A percentile compares a stretch with the other conserved stretches of the same genome.
phyloP scores from a whole-genome alignment of 225 moss, liverwort and hornwort species.

The Marchantia polymorpha region DNA sequence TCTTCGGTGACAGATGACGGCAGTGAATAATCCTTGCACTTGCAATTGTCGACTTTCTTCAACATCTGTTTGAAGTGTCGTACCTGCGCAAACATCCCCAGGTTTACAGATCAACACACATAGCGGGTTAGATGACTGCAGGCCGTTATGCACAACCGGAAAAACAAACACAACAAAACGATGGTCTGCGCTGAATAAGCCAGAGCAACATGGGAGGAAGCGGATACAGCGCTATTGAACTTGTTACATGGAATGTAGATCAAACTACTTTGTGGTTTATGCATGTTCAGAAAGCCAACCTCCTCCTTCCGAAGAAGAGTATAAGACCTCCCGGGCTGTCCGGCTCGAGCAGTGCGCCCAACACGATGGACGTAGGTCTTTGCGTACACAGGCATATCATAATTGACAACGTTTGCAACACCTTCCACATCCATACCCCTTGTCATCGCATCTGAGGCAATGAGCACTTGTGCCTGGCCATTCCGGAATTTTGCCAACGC shows the following conservation, averaged over 20 bases:
- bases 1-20: slow-evolving; percentile 54
- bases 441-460: slow-evolving; percentile 99
- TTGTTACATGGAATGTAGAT: too few species aligned
- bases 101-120: background rate
- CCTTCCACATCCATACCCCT: slow-evolving; percentile 99
- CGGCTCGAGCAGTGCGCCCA: slow-evolving; percentile 95
- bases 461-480: slow-evolving; percentile 80
- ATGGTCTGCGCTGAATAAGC: too few species aligned
- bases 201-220: too few species aligned
- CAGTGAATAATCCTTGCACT: slow-evolving; percentile 63
- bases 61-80: slow-evolving; percentile 85
- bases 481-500: slow-evolving; percentile 70
- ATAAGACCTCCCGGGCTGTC: slow-evolving; percentile 77
- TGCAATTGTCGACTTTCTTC: slow-evolving; percentile 76
- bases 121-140: too few species aligned
- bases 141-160: too few species aligned
- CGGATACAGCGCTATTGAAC: too few species aligned
- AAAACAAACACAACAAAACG: too few species aligned
- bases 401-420: slow-evolving; percentile 89
- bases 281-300: slow-evolving; percentile 35
- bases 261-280: too few species aligned
- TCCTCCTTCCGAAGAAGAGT: slow-evolving; percentile 85
- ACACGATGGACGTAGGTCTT: slow-evolving; percentile 99
- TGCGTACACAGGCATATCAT: slow-evolving; percentile 94
- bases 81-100: slow-evolving; percentile 40